A percentile compares a stretch with the other conserved stretches of the same genome.
phyloP scores from a whole-genome alignment of 83 land plant species.

The Picea abies region DNA sequence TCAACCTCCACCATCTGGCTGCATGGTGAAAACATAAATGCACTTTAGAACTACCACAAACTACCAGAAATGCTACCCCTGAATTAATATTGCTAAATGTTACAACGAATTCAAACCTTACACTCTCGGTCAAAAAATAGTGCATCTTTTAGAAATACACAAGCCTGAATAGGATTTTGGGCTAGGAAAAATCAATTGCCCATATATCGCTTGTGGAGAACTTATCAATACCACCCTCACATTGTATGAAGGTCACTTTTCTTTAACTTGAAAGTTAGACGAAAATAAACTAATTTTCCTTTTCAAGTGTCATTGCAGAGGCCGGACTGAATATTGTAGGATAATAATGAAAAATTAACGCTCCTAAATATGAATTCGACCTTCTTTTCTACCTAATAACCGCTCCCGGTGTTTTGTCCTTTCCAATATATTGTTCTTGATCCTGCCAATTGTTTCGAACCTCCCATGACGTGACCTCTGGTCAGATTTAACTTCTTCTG shows the following conservation, averaged over 20 bases:
- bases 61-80: too few relatives aligned
- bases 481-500: constrained; percentile 9
- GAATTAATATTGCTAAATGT: too few relatives aligned
- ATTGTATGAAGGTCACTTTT: not conserved
- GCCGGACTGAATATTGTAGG: not conserved
- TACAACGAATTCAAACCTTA: too few relatives aligned
- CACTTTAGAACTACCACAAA: too few relatives aligned
- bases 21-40: too few relatives aligned
- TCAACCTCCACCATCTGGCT: too few relatives aligned
- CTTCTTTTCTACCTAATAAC: constrained; percentile 34
- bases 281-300: not conserved
- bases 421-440: constrained; percentile 12
- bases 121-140: too few relatives aligned
- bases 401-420: constrained; percentile 21
- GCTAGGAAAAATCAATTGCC: too few relatives aligned
- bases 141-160: too few relatives aligned
- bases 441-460: not conserved
- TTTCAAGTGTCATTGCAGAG: too few relatives aligned
- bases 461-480: constrained; percentile 3
- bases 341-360: not conserved
- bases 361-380: not conserved
- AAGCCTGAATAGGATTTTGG: too few relatives aligned
- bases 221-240: not conserved
- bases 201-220: not conserved
- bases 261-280: not conserved